Conservation (phyloP, 768 basidiomycete genomes). For the Tylopilus rubrobrunneus region DNA sequence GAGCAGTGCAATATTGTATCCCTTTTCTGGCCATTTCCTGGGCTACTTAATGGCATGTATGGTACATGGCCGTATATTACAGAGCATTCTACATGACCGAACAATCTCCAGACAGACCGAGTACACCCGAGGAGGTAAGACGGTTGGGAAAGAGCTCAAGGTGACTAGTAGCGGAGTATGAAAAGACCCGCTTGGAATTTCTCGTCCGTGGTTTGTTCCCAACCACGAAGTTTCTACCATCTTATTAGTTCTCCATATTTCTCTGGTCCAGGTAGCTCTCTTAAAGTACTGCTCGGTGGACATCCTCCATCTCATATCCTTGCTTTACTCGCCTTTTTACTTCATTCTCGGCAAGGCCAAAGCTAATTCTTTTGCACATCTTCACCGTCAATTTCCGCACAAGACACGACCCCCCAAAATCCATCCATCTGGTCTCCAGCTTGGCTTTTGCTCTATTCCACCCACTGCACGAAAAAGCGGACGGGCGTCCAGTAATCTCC, state of each 20-base stretch:
- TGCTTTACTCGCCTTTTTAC: conserved; percentile 23
- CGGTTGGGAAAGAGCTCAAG: not conserved
- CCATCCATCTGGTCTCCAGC: conserved; percentile 16
- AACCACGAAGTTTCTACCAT: conserved; percentile 32
- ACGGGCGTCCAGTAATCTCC: conserved; percentile 33
- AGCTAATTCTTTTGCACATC: conserved; percentile 31
- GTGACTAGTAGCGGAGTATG: conserved; percentile 29
- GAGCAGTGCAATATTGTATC: conserved; percentile 7
- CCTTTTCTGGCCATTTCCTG: not conserved
- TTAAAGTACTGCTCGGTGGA: conserved; percentile 33
- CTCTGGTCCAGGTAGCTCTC: conserved; percentile 31
- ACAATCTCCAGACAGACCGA: not conserved
- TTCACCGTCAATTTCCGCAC: conserved; percentile 20
- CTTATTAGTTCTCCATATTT: conserved; percentile 38
- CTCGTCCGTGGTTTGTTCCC: conserved; percentile 24
- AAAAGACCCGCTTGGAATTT: conserved; percentile 29
- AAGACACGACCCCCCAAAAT: conserved; percentile 26
- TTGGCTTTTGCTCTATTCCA: conserved; percentile 23
- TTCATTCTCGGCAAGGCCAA: conserved; percentile 27
- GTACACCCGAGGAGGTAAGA: conserved; percentile 2
- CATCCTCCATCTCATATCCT: conserved; percentile 30
- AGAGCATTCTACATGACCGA: conserved; percentile 3
- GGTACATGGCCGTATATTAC: conserved; percentile 15
- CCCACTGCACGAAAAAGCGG: conserved; percentile 30
- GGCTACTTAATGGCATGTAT: conserved; percentile 18